Conservation (phyloP, 805 yeast species). For the Candida qinlingensis region DNA sequence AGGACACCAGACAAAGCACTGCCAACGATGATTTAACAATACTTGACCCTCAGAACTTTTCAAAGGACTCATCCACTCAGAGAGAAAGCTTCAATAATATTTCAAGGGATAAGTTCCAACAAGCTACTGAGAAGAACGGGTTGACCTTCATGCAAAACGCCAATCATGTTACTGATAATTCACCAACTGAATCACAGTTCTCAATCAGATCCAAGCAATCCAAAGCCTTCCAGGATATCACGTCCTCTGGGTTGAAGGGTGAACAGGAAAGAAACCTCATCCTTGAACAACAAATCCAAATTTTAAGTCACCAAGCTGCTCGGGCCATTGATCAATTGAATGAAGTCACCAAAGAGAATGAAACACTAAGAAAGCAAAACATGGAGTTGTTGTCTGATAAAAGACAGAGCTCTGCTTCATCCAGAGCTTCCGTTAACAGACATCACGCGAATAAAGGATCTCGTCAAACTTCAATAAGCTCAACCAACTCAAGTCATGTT, state of each 20-base stretch:
- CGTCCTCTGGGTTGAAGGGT: constrained; percentile 20
- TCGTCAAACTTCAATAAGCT: constrained; percentile 5
- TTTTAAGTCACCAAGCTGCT: constrained; percentile 24
- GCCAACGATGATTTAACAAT: constrained; percentile 15
- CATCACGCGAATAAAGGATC: not conserved
- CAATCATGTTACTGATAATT: not conserved
- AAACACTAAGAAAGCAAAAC: constrained; percentile 15
- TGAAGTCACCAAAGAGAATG: constrained; percentile 20
- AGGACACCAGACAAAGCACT: not conserved
- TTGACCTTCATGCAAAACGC: constrained; percentile 9
- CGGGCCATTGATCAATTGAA: constrained; percentile 21
- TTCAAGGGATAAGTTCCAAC: constrained; percentile 1
- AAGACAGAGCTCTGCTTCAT: not conserved
- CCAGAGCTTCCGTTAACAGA: not conserved
- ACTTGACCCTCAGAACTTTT: constrained; percentile 17
- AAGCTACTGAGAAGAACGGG: constrained; percentile 10
- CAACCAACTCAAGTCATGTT: constrained; percentile 1
- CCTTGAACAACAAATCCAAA: constrained; percentile 23
- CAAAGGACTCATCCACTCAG: constrained; percentile 4
- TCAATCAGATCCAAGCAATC: not conserved
- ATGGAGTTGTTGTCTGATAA: constrained; percentile 5
- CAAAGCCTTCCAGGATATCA: constrained; percentile 4
- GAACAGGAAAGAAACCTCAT: constrained; percentile 24
- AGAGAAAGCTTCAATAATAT: not conserved
- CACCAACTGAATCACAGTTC: constrained; percentile 13